phyloP scores from a whole-genome alignment of 2,329 filamentous ascomycete species.

The Emericellopsis cladophorae region DNA sequence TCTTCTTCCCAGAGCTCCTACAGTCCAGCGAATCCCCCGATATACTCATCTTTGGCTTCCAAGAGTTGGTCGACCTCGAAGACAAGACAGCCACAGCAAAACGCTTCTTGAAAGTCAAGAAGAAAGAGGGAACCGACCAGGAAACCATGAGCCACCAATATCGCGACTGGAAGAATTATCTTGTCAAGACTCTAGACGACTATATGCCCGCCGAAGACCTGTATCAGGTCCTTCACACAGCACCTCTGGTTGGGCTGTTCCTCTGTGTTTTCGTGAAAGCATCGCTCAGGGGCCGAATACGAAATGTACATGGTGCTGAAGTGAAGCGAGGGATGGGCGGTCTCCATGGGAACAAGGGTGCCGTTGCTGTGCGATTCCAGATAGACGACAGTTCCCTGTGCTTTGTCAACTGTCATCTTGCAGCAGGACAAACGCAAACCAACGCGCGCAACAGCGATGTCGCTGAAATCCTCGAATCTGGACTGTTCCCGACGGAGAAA shows the following conservation, averaged over 20 bases:
- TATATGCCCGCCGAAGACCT: constrained; percentile 63
- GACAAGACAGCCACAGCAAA: constrained; percentile 98
- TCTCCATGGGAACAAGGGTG: constrained; percentile 91
- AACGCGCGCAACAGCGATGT: constrained; percentile 87
- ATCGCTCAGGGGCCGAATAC: constrained; percentile 61
- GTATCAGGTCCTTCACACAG: constrained; percentile 79
- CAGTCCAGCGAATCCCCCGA: constrained; percentile 69
- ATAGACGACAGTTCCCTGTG: constrained; percentile 90
- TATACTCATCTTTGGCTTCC: constrained; percentile 90
- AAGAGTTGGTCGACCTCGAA: constrained; percentile 95
- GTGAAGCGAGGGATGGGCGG: constrained; percentile 96
- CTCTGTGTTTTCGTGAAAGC: constrained; percentile 91
- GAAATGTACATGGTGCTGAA: constrained; percentile 65
- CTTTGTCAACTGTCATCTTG: constrained; percentile 94
- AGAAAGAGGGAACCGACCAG: constrained; percentile 66
- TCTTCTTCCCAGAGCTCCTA: constrained; percentile 72
- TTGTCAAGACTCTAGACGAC: constrained; percentile 72
- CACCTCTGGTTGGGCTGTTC: constrained; percentile 82
- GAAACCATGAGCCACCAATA: constrained; percentile 97
- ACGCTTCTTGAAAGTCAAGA: constrained; percentile 83
- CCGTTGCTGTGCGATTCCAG: constrained; percentile 80
- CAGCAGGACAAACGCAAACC: constrained; percentile 84
- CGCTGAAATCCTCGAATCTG: constrained; percentile 73
- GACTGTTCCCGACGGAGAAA: constrained; percentile 58
- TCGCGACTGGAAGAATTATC: constrained; percentile 87